Evolutionary conservation across 441 rosid species (phyloP).

Genomic region (Erodium trifolium): DNA sequence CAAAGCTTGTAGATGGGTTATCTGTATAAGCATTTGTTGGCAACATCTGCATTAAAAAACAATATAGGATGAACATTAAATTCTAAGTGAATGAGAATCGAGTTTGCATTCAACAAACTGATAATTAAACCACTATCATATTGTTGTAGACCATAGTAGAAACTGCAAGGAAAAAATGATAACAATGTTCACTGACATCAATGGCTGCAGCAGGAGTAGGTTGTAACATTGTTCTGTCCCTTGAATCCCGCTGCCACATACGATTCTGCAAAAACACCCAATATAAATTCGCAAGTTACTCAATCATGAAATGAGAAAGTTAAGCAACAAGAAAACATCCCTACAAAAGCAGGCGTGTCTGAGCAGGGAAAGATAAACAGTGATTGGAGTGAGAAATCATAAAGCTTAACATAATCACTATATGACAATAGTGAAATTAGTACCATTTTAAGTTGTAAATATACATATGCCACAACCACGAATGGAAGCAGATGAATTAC

Average conservation of each 20-base stretch:
- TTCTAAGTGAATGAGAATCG: constrained; percentile 10
- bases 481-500: neutral
- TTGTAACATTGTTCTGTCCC: constrained; percentile 72
- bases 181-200: constrained; percentile 45
- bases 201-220: constrained; percentile 90
- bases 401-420: neutral
- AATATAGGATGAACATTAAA: constrained; percentile 13
- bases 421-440: neutral
- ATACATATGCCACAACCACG: neutral
- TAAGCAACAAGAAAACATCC: constrained; percentile 11
- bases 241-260: constrained; percentile 76
- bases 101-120: neutral
- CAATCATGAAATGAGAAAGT: constrained; percentile 5
- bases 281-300: constrained; percentile 14
- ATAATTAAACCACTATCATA: constrained; percentile 5
- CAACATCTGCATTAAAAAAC: constrained; percentile 53
- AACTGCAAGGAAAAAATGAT: constrained; percentile 15
- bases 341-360: constrained; percentile 4
- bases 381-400: neutral
- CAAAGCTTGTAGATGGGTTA: constrained; percentile 92
- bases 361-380: constrained; percentile 8
- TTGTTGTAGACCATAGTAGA: neutral
- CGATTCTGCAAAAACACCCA: constrained; percentile 46
- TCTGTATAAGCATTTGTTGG: constrained; percentile 90
- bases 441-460: neutral